A percentile compares a stretch with the other conserved stretches of the same genome.
These are phyloP conservation scores for Cryptomeria japonica DNA, from an alignment of 75 land plant species.

Conservation along the genomic window DNA sequence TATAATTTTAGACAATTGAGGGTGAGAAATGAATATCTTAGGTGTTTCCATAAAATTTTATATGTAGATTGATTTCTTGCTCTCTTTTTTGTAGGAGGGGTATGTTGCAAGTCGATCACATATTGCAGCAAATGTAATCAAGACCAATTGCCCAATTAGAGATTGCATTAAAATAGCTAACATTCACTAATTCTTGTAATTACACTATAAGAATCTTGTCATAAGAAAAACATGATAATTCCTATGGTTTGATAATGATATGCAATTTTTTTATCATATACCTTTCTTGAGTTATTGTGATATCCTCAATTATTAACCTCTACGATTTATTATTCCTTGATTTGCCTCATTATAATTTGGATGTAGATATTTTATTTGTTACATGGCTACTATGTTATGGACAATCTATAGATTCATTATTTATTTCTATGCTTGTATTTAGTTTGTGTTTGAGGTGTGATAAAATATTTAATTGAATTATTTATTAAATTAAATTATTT, in stretches of 20 bases:
- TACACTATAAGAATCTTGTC: neutral
- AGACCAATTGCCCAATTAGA: constrained; percentile 67
- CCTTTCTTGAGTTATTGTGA: too few relatives aligned
- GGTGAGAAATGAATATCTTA: neutral
- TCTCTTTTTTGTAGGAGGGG: constrained; percentile 52
- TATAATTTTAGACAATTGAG: neutral
- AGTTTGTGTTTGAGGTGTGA: too few relatives aligned
- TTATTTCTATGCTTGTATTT: too few relatives aligned
- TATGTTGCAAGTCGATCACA: constrained; percentile 79
- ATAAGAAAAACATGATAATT: neutral
- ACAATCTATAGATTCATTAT: too few relatives aligned
- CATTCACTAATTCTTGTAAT: neutral
- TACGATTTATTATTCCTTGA: too few relatives aligned
- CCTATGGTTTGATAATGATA: neutral
- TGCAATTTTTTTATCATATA: too few relatives aligned
- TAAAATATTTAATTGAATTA: too few relatives aligned
- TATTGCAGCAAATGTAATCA: constrained; percentile 65
- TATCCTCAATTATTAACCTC: too few relatives aligned
- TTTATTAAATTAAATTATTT: too few relatives aligned
- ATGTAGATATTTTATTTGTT: too few relatives aligned
- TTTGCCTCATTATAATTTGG: too few relatives aligned
- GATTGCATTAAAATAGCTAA: constrained; percentile 50
- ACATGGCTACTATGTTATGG: too few relatives aligned
- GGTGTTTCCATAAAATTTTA: neutral
- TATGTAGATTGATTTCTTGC: neutral